Conservation (phyloP, 129 eudicot species). For the Kitagawia praeruptora region DNA sequence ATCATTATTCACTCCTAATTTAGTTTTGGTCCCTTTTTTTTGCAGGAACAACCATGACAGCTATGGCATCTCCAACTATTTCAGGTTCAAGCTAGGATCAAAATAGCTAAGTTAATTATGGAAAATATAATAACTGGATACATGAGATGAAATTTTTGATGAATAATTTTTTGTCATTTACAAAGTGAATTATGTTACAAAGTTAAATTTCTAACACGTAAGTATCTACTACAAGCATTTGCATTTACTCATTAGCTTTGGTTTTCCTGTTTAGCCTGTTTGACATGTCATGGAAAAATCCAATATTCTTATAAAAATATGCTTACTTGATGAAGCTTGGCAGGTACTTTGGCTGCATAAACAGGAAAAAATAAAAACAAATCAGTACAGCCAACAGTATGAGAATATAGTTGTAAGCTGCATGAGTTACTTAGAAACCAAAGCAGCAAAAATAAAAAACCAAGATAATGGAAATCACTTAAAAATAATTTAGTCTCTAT, state of each 20-base stretch:
- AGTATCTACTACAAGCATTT: too few relatives aligned
- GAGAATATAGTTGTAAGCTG: not conserved
- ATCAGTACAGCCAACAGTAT: not conserved
- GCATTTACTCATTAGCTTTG: not conserved
- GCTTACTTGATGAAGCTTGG: conserved; percentile 72
- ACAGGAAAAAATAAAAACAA: not conserved
- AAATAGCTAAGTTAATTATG: too few relatives aligned
- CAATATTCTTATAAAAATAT: not conserved
- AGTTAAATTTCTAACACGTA: too few relatives aligned
- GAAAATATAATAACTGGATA: too few relatives aligned
- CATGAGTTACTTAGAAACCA: not conserved
- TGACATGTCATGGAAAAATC: not conserved
- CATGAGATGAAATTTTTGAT: too few relatives aligned
- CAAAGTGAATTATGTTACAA: not conserved
- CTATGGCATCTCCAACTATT: too few relatives aligned
- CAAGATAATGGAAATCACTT: not conserved
- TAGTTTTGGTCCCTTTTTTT: too few relatives aligned
- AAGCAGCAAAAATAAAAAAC: not conserved
- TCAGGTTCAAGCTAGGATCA: too few relatives aligned
- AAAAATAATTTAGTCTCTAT: not conserved
- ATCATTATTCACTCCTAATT: too few relatives aligned
- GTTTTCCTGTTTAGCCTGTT: not conserved
- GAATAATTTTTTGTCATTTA: not conserved
- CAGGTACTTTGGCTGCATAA: conserved; percentile 77
- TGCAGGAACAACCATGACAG: too few relatives aligned